A percentile compares a stretch with the other conserved stretches of the same genome.
Conservation (phyloP, 345 rosid genomes). For the Durio zibethinus region DNA sequence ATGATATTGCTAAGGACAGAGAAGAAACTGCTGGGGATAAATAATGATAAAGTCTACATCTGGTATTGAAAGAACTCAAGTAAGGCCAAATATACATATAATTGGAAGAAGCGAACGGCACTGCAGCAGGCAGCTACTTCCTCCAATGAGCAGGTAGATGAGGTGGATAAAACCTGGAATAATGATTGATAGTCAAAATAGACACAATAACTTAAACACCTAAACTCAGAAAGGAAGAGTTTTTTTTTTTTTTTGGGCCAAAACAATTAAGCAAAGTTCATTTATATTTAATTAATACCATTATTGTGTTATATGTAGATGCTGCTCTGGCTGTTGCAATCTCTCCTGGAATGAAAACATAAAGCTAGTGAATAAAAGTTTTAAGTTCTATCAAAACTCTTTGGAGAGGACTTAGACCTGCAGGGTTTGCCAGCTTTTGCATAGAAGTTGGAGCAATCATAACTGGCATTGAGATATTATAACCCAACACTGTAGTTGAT, state of each 20-base stretch:
- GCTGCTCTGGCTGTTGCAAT: slow-evolving; percentile 87
- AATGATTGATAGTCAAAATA: background rate
- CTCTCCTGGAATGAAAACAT: slow-evolving; percentile 54
- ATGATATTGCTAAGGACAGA: background rate
- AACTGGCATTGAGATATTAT: slow-evolving; percentile 59
- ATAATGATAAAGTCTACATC: background rate
- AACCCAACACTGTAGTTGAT: slow-evolving; percentile 54
- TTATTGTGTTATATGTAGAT: slow-evolving; percentile 66
- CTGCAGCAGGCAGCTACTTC: slow-evolving; percentile 86
- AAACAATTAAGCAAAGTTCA: background rate
- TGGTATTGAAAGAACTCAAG: background rate
- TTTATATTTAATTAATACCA: slow-evolving; percentile 39
- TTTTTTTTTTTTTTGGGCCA: background rate
- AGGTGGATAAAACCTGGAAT: slow-evolving; percentile 57
- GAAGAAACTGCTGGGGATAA: too few relatives aligned
- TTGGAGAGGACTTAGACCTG: slow-evolving; percentile 39
- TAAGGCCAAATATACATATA: slow-evolving; percentile 44
- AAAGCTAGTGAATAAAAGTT: slow-evolving; percentile 2
- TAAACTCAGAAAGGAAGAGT: too few relatives aligned
- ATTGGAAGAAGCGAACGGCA: slow-evolving; percentile 73
- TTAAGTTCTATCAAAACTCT: background rate
- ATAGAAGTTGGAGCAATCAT: slow-evolving; percentile 70
- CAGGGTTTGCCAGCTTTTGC: slow-evolving; percentile 68
- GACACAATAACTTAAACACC: slow-evolving; percentile 12
- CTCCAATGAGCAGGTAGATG: slow-evolving; percentile 61